Evolutionary conservation across 78 protist species (phyloP).

Genomic region (Chrysochromulina tobinii): DNA sequence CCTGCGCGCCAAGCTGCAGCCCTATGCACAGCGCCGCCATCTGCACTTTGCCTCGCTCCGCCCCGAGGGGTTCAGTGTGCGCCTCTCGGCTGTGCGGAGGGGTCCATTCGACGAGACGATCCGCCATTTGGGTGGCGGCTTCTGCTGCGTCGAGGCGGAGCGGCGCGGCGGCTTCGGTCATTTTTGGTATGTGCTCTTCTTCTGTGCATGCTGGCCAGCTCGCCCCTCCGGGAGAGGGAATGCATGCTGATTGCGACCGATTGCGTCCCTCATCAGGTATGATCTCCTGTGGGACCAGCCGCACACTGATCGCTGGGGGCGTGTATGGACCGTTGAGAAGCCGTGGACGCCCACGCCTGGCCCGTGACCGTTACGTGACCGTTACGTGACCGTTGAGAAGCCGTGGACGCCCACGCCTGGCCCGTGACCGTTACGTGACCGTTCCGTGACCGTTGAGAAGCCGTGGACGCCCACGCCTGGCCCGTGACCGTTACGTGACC

Average conservation of each 20-base stretch:
- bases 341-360: not conserved
- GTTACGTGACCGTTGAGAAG: not conserved
- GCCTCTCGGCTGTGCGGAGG: no score
- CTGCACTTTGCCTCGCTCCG: not conserved
- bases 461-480: not conserved
- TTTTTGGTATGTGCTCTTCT: not conserved
- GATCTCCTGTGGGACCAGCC: not conserved
- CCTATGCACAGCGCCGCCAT: not conserved
- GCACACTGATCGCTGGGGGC: not conserved
- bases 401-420: not conserved
- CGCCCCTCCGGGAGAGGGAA: no score
- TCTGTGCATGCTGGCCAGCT: no score
- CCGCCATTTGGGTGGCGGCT: not conserved
- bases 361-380: no score
- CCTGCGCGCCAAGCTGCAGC: not conserved
- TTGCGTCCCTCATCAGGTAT: no score
- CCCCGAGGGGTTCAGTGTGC: not conserved
- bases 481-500: no score
- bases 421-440: no score
- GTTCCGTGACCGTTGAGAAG: not conserved
- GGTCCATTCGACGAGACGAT: not conserved
- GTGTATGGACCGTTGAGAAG: not conserved
- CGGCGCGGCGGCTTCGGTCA: not conserved
- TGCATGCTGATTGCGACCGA: no score
- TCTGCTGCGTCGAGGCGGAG: not conserved